These are phyloP conservation scores for Alisma plantagoaquatica DNA, from an alignment of 106 monocot genomes.

Conservation along the genomic window DNA sequence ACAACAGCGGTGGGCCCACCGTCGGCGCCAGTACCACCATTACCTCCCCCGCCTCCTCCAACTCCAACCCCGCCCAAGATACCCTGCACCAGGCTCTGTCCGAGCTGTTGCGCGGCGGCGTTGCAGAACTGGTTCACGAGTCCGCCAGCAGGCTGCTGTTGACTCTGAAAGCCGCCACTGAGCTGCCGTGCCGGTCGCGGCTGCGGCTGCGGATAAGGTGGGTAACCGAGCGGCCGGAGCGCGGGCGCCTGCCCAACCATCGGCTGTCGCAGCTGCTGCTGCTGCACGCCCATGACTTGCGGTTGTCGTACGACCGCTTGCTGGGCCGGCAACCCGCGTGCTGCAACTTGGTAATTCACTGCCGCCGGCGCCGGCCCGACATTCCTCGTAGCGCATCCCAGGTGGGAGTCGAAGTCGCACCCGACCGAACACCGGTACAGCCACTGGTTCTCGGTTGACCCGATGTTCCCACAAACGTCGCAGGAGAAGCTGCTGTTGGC, in stretches of 20 bases:
- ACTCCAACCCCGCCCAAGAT: constrained; percentile 5
- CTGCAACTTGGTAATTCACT: not conserved
- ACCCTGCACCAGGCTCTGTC: constrained; percentile 4
- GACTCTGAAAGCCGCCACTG: too few relatives aligned
- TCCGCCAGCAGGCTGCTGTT: not conserved
- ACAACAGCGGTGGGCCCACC: too few relatives aligned
- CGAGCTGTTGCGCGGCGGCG: constrained; percentile 9
- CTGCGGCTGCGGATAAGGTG: not conserved
- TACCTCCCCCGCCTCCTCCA: too few relatives aligned
- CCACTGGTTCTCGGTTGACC: constrained; percentile 12
- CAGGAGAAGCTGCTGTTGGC: constrained; percentile 20
- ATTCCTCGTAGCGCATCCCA: constrained; percentile 6
- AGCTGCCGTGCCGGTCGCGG: too few relatives aligned
- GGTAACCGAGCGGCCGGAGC: too few relatives aligned
- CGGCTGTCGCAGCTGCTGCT: too few relatives aligned
- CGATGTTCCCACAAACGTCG: constrained; percentile 22
- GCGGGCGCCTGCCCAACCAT: too few relatives aligned
- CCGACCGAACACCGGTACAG: constrained; percentile 22
- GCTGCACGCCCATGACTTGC: too few relatives aligned
- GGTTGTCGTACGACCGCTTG: too few relatives aligned
- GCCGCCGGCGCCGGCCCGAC: not conserved
- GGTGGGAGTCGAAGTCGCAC: constrained; percentile 35
- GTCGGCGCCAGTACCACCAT: not conserved
- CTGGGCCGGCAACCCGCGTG: not conserved
- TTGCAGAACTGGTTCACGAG: not conserved